Evolutionary conservation across 106 monocot genomes (phyloP), one percentile per base, ranked within the genome.

Genomic region (Acanthochlamys bracteata): DNA sequence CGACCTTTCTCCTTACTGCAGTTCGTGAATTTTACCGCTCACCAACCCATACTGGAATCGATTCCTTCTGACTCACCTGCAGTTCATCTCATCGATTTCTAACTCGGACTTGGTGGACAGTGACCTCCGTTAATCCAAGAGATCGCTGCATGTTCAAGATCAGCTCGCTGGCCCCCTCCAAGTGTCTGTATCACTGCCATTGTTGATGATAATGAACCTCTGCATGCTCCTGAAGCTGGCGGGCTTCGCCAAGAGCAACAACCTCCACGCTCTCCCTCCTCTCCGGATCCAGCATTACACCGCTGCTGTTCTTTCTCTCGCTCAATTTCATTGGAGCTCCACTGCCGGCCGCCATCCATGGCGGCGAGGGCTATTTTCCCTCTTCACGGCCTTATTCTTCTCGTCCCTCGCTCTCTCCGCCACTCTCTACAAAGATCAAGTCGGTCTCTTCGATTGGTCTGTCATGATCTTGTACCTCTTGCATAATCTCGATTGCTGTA

Each of bases 111-210:
- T 19, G 94, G 94, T 15, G 82, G 84, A 52, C 94, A 95, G 79
- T 95, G 90, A 90, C 81, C 94, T 22, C 90, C 94, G 53, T 95
- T 90, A 78, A 49, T 75, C 40, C 94, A 95, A 25, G 94, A 90
- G 56, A 25, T 95, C 41, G 84, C 82, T 15, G 70, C 78, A 4
- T 80, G 84, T 11, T 77, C 76, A 64, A 60, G 74, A 46, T n/a
- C 71, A 46, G 55, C 75, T 11, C 71, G 68, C 11, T 0, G 53
- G 3, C 8, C 75, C 0, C 63, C 88, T 11, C 0, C 49, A 74
- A 2, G 41, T 95, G n/a, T n/a, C 40, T 78, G 76, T 10, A 64
- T 95, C 69, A 95, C 84, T 6, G 94, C 86, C 61, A 71, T 95
- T 26, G 79, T 87, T 13, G 45, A 71, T 15, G 84, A 82, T 17